Evolutionary conservation across 768 basidiomycete species (phyloP).

Genomic region (Gyrodon lividus): DNA sequence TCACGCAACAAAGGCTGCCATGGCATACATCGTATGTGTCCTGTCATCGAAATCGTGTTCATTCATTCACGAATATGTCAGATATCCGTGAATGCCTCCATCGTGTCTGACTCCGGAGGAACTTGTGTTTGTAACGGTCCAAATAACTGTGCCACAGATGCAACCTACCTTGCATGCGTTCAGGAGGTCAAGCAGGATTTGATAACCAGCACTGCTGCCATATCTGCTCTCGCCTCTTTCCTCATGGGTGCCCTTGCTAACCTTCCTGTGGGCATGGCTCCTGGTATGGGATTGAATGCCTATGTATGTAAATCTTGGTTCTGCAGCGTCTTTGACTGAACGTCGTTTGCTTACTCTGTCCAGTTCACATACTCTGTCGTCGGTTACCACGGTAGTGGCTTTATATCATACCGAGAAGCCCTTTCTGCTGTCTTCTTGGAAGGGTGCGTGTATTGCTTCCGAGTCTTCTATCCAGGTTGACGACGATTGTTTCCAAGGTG

Average conservation of each 20-base stretch:
- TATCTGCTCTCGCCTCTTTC: constrained; percentile 70
- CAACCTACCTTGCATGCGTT: constrained; percentile 55
- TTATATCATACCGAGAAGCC: constrained; percentile 75
- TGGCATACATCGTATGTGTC: constrained; percentile 75
- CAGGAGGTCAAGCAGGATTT: constrained; percentile 69
- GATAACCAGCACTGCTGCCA: constrained; percentile 79
- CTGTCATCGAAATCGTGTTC: background rate
- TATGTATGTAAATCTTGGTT: constrained; percentile 49
- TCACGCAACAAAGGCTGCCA: constrained; percentile 52
- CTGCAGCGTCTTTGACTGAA: background rate
- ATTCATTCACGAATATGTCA: constrained; percentile 24
- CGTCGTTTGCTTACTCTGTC: background rate
- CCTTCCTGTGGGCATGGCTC: constrained; percentile 86
- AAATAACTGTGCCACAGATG: constrained; percentile 54
- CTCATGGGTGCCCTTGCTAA: constrained; percentile 86
- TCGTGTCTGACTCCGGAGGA: constrained; percentile 74
- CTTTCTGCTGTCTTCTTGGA: constrained; percentile 85
- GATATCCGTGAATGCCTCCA: constrained; percentile 86
- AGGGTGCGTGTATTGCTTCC: constrained; percentile 50
- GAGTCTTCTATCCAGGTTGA: background rate
- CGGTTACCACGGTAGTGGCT: constrained; percentile 72
- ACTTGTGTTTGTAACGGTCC: constrained; percentile 71
- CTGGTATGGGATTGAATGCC: constrained; percentile 81
- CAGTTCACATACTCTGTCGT: constrained; percentile 89
- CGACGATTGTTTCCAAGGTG: constrained; percentile 44